Conservation (phyloP, 305 asterid species). For the Rubia occidens region DNA sequence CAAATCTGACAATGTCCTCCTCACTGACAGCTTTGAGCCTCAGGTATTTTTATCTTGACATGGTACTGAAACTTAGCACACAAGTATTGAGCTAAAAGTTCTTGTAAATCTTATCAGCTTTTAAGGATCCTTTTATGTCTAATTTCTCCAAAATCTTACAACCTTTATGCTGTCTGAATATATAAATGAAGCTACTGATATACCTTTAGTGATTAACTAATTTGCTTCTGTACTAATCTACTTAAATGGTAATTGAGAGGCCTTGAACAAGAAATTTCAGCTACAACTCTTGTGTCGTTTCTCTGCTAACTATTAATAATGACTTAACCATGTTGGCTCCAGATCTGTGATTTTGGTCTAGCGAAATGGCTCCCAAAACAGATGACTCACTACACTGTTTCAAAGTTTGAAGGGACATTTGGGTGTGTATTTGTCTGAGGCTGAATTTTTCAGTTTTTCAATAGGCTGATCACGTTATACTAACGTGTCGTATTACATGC, state of each 20-base stretch:
- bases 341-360: conserved; percentile 73
- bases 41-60: conserved; percentile 28
- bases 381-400: conserved; percentile 51
- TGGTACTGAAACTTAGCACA: not conserved
- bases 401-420: conserved; percentile 66
- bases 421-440: conserved; percentile 37
- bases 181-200: not conserved
- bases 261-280: not conserved
- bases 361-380: conserved; percentile 70
- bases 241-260: not conserved
- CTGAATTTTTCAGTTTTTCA: conserved; percentile 1
- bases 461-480: not conserved
- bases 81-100: not conserved
- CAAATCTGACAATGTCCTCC: conserved; percentile 54
- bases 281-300: not conserved
- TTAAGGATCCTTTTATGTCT: not conserved
- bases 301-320: not conserved
- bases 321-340: conserved; percentile 7
- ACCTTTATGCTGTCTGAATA: not conserved
- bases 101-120: not conserved
- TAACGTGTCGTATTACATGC: not conserved
- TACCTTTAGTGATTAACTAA: not conserved
- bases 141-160: not conserved
- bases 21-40: conserved; percentile 54
- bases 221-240: not conserved